phyloP scores from a whole-genome alignment of 2,329 filamentous ascomycete genomes.

The Scedosporium aurantiacum region DNA sequence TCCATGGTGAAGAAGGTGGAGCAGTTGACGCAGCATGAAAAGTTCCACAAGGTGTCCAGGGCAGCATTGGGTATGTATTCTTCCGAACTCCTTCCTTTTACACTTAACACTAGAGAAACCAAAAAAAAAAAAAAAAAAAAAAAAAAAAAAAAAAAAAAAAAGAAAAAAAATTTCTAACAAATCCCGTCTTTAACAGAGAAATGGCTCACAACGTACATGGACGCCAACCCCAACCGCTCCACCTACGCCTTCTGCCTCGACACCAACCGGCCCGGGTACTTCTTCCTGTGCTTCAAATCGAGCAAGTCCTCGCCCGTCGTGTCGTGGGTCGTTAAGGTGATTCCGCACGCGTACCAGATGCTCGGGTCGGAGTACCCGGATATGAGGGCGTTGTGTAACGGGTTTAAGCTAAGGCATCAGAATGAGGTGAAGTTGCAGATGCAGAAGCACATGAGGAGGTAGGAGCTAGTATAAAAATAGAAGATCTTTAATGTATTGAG shows the following conservation, averaged over 20 bases:
- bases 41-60: slow-evolving; percentile 71
- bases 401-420: slow-evolving; percentile 77
- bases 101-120: not conserved
- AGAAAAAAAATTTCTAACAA: slow-evolving; percentile 12
- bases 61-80: slow-evolving; percentile 63
- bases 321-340: slow-evolving; percentile 77
- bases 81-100: not conserved
- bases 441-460: slow-evolving; percentile 10
- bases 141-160: slow-evolving; percentile 6
- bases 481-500: not conserved
- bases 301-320: slow-evolving; percentile 62
- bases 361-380: slow-evolving; percentile 84
- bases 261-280: slow-evolving; percentile 83
- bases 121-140: slow-evolving; percentile 3
- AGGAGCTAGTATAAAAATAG: not conserved
- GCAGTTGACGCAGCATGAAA: slow-evolving; percentile 89
- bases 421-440: slow-evolving; percentile 51
- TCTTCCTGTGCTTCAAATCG: slow-evolving; percentile 92
- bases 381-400: slow-evolving; percentile 91
- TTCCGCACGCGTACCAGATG: slow-evolving; percentile 88
- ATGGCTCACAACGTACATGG: slow-evolving; percentile 93
- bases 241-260: slow-evolving; percentile 96
- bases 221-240: slow-evolving; percentile 87
- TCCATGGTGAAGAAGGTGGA: slow-evolving; percentile 97
- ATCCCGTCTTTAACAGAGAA: slow-evolving; percentile 50